Evolutionary conservation across 2,329 filamentous ascomycete species (phyloP), one percentile per base, ranked within the genome.

Genomic region (Rhexocercosporidium sp.): DNA sequence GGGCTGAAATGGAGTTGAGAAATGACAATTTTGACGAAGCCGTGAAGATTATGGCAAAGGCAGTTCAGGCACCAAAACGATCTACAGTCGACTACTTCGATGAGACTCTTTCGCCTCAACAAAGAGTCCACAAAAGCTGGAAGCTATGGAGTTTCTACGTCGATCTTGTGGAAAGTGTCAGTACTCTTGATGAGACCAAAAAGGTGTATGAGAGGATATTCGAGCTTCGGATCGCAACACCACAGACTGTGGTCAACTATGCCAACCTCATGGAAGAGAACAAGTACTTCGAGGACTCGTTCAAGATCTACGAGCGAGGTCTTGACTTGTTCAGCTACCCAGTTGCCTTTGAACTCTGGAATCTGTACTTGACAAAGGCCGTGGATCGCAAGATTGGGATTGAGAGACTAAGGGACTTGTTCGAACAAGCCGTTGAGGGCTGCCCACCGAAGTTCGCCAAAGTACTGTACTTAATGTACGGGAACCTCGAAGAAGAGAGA

Each of bases 61-160:
- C 96, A 20, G 95, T 96, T 5, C 94, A 97, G 78, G 93, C 96
- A n/a, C 94, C 96, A 0, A 98, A 98, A 80, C 85, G 93, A 71
- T 97, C 95, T n/a, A 96, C 90, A 1, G 94, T 99, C n/a, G 96
- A 99, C 81, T 99, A 98, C 78, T 99, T 98, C 76, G 96, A 99
- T 78, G 96, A 99, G 78, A 93, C 88, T 0, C 83, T 99, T 7
- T 94, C 93, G 1, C 95, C 96, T 3, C 96, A 99, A 78, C 96
- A 98, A 81, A 88, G 96, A 70, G 92, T 99, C 3, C 96, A 99
- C 82, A 99, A 99, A 84, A 97, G 93, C 77, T 99, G 96, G 96
- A 99, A 98, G 79, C 82, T 99, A 12, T 99, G 96, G 96, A 97
- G 94, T 80, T 99, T 99, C 83, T 99, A 99, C 75, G 94, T 99